Percentiles rank a stretch among this genome's conserved stretches.
Conservation (phyloP, 2,329 filamentous ascomycete genomes). For the Chrysosporium keratinophilum region DNA sequence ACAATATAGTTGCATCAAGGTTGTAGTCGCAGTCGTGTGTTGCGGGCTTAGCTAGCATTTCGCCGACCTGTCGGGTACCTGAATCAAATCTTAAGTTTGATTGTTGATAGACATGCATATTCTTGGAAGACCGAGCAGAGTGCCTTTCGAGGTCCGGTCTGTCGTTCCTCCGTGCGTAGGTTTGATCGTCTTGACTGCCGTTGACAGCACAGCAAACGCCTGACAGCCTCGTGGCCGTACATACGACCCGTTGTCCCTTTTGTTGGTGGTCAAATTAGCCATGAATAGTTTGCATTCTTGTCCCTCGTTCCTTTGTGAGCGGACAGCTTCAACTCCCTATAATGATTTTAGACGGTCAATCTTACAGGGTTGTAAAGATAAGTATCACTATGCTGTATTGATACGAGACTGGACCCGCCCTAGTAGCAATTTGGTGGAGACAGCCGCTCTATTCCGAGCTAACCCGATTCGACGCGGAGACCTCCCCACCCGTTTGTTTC, state of each 20-base stretch:
- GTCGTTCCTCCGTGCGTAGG: neutral
- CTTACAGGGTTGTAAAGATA: too few relatives aligned
- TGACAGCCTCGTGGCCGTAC: too few relatives aligned
- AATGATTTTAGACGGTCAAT: too few relatives aligned
- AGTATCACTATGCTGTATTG: neutral
- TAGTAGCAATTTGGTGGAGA: conserved; percentile 2
- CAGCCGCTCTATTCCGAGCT: conserved; percentile 7
- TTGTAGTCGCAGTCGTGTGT: too few relatives aligned
- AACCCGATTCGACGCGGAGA: conserved; percentile 7
- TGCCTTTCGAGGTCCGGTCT: neutral
- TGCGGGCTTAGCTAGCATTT: neutral
- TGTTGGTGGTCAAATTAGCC: neutral
- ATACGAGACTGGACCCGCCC: neutral
- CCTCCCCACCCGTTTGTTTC: neutral
- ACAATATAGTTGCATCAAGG: too few relatives aligned
- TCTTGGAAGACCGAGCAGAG: neutral
- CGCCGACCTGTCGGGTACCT: neutral
- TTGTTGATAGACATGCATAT: conserved; percentile 11
- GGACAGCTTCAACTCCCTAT: too few relatives aligned
- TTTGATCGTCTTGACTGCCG: neutral
- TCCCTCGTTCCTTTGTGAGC: neutral
- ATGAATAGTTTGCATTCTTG: neutral
- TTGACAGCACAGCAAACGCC: too few relatives aligned
- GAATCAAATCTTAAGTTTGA: neutral
- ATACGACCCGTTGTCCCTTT: too few relatives aligned